Conservation (phyloP, 148 eudicot species). For the Beta vulgaris region DNA sequence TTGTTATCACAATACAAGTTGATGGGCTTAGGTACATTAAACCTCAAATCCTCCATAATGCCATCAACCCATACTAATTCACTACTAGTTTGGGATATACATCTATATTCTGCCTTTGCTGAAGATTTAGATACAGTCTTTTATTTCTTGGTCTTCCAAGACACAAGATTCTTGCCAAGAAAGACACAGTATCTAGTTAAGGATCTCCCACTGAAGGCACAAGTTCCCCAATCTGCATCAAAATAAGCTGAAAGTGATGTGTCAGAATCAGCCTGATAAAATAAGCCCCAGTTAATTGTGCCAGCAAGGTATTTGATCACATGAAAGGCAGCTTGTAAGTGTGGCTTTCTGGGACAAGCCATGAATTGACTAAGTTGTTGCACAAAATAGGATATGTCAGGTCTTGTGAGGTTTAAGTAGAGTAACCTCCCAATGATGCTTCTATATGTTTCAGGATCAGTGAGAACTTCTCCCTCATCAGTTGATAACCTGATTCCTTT, state of each 20-base stretch:
- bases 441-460: too few relatives aligned
- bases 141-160: too few relatives aligned
- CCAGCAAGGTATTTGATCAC: background rate
- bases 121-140: too few relatives aligned
- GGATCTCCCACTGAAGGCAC: background rate
- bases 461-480: too few relatives aligned
- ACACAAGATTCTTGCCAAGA: too few relatives aligned
- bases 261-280: background rate
- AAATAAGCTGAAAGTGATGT: background rate
- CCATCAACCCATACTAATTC: too few relatives aligned
- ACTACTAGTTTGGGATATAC: too few relatives aligned
- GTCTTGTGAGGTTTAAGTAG: background rate
- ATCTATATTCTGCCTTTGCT: too few relatives aligned
- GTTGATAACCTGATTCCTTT: too few relatives aligned
- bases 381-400: background rate
- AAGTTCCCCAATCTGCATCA: background rate
- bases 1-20: background rate
- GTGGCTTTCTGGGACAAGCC: background rate
- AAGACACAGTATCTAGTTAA: background rate
- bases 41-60: background rate
- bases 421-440: too few relatives aligned
- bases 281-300: background rate
- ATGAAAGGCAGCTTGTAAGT: background rate
- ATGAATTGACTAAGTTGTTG: constrained; percentile 1
- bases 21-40: background rate